A percentile compares a stretch with the other conserved stretches of the same genome.
These are phyloP conservation scores for Aegilops speltoides DNA, from an alignment of 176 grass and related monocot genomes.

Conservation along the genomic window DNA sequence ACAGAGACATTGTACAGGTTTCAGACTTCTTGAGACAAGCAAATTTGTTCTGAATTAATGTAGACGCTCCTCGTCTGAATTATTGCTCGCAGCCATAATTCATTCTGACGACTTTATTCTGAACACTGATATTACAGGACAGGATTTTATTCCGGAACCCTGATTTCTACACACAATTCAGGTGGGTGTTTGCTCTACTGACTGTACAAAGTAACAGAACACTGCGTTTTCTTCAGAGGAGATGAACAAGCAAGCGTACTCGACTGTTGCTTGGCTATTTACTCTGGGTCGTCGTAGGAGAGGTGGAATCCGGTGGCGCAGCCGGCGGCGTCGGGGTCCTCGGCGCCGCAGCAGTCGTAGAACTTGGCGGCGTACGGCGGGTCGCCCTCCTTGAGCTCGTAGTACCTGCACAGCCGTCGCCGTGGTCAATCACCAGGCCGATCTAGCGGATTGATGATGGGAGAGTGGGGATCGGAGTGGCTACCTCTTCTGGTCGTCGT, in stretches of 20 bases:
- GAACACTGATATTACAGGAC: too few species aligned
- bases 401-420: constrained; percentile 45
- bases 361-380: constrained; percentile 85
- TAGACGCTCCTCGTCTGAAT: too few species aligned
- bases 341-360: constrained; percentile 90
- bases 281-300: constrained; percentile 63
- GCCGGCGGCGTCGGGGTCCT: constrained; percentile 71
- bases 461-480: background rate
- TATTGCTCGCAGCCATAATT: too few species aligned
- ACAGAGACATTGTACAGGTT: too few species aligned
- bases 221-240: background rate
- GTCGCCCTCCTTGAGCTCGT: constrained; percentile 69
- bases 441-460: background rate
- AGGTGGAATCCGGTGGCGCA: constrained; percentile 64
- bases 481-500: constrained; percentile 91
- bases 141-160: background rate
- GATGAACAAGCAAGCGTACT: background rate
- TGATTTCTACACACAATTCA: background rate
- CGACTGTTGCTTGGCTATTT: rapidly evolving
- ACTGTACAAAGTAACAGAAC: background rate
- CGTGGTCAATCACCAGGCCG: background rate
- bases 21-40: too few species aligned
- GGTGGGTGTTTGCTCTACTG: background rate
- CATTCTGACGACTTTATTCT: too few species aligned
- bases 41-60: too few species aligned